Percentiles rank a stretch among this genome's conserved stretches.
Conservation (phyloP, 2,329 filamentous ascomycete species). For the Rachicladosporium sp. region DNA sequence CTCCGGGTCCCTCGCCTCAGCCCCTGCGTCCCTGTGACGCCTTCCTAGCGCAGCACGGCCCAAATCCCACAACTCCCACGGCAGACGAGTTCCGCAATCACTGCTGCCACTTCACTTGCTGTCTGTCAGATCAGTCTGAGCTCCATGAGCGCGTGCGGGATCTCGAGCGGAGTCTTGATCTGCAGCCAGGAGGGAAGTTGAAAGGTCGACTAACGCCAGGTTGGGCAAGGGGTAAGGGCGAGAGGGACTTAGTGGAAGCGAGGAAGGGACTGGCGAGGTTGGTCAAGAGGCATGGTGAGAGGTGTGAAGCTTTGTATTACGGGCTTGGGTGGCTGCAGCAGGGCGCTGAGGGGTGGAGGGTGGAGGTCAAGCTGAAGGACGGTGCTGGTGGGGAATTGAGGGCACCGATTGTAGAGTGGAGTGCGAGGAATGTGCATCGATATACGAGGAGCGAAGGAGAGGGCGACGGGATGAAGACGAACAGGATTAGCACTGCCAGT, state of each 20-base stretch:
- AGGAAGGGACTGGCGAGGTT: constrained; percentile 2
- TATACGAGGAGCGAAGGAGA: too few relatives aligned
- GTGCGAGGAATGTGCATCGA: too few relatives aligned
- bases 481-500: too few relatives aligned
- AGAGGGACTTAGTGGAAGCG: background rate
- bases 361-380: too few relatives aligned
- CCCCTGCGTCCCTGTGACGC: constrained; percentile 2
- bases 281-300: constrained; percentile 3
- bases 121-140: background rate
- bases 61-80: background rate
- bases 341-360: background rate
- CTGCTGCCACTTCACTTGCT: constrained; percentile 5
- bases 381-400: too few relatives aligned
- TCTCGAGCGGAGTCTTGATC: background rate
- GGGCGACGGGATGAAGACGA: too few relatives aligned
- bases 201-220: too few relatives aligned
- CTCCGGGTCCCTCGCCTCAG: background rate
- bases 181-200: too few relatives aligned
- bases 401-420: too few relatives aligned
- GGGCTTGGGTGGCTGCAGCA: constrained; percentile 3
- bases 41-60: constrained; percentile 2
- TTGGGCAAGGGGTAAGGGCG: background rate
- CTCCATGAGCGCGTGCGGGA: background rate
- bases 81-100: constrained; percentile 4
- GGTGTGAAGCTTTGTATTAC: constrained; percentile 6